phyloP scores from a whole-genome alignment of 1,284 basidiomycete species.

The Apiotrichum sp. region DNA sequence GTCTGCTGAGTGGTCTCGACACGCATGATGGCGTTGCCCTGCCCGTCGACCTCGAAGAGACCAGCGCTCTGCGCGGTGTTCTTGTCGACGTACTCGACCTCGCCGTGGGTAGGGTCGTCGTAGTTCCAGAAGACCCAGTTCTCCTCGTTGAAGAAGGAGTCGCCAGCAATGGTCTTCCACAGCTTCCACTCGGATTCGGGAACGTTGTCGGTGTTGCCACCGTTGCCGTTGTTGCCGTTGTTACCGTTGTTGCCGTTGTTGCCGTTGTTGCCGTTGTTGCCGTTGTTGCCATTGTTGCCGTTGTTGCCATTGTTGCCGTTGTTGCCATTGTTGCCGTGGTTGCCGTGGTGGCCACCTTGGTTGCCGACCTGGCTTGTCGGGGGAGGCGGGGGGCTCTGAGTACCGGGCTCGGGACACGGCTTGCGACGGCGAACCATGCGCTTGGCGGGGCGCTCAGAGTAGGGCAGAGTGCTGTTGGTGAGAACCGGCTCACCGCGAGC shows the following conservation, averaged over 20 bases:
- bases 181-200: slow-evolving; percentile 24
- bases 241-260: slow-evolving; percentile 14
- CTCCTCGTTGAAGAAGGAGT: slow-evolving; percentile 61
- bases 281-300: too few relatives aligned
- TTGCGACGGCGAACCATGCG: too few relatives aligned
- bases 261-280: background rate
- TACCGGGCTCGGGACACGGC: background rate
- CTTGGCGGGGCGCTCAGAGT: background rate
- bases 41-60: slow-evolving; percentile 55
- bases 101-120: slow-evolving; percentile 73
- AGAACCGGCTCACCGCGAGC: slow-evolving; percentile 5
- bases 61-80: slow-evolving; percentile 39
- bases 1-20: slow-evolving; percentile 70
- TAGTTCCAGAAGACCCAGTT: slow-evolving; percentile 66
- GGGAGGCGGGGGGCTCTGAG: background rate
- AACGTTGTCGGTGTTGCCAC: slow-evolving; percentile 5
- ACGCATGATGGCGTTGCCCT: slow-evolving; percentile 71
- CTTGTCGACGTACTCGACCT: slow-evolving; percentile 44
- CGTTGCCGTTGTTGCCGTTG: slow-evolving; percentile 1
- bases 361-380: too few relatives aligned
- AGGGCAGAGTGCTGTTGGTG: background rate
- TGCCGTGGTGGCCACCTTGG: too few relatives aligned
- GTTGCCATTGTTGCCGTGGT: background rate
- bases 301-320: too few relatives aligned
- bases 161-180: slow-evolving; percentile 29